phyloP scores from a whole-genome alignment of 192 early-diverging fungal genomes.

The Entophlyctis helioformis region DNA sequence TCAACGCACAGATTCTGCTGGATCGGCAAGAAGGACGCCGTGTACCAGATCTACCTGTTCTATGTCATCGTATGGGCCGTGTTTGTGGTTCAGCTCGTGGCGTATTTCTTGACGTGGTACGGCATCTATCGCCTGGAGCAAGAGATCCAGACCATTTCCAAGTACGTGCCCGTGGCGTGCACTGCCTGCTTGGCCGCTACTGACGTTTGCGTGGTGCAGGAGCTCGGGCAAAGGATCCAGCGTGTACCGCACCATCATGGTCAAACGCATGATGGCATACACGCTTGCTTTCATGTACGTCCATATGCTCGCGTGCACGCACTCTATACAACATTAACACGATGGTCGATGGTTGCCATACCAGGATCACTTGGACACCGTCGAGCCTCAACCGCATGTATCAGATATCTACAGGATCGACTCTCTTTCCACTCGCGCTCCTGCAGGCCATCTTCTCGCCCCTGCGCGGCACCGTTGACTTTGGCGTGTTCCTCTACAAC shows the following conservation, averaged over 20 bases:
- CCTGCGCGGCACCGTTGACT: slow-evolving; percentile 7
- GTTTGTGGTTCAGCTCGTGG: slow-evolving; percentile 4
- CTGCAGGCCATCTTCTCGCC: slow-evolving; percentile 13
- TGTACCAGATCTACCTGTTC: slow-evolving; percentile 7
- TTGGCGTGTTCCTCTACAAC: too few relatives aligned
- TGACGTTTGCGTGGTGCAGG: not conserved
- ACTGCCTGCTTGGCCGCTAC: not conserved
- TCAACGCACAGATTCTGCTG: slow-evolving; percentile 12
- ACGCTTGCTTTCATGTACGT: slow-evolving; percentile 9
- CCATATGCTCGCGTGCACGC: too few relatives aligned
- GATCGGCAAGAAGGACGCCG: slow-evolving; percentile 2
- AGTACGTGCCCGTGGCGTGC: not conserved
- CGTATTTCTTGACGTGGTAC: not conserved
- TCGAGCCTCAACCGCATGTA: slow-evolving; percentile 13
- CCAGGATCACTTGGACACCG: too few relatives aligned
- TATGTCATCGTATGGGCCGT: slow-evolving; percentile 8
- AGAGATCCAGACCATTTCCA: not conserved
- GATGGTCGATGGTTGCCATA: too few relatives aligned
- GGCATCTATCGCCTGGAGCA: not conserved
- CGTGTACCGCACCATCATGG: slow-evolving; percentile 2
- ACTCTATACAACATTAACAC: too few relatives aligned
- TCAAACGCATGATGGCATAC: slow-evolving; percentile 5
- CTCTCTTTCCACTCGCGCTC: slow-evolving; percentile 4
- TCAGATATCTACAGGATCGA: not conserved
- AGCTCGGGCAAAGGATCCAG: not conserved